A percentile compares a stretch with the other conserved stretches of the same genome.
phyloP scores from a whole-genome alignment of 768 basidiomycete species.

The Porphyrellus cyaneotinctus region DNA sequence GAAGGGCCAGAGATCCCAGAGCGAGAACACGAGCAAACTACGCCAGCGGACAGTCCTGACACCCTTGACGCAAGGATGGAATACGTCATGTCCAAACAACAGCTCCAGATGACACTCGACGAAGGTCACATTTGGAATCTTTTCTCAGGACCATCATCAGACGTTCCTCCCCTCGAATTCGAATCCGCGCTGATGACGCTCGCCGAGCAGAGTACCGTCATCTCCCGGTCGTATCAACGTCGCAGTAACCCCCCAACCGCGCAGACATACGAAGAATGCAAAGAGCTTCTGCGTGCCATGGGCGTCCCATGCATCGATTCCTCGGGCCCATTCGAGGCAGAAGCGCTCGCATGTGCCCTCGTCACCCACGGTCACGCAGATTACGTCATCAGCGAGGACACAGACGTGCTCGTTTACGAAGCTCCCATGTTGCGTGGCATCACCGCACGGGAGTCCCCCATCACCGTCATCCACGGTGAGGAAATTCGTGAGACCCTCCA shows the following conservation, averaged over 20 bases:
- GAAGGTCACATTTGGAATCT: slow-evolving; percentile 60
- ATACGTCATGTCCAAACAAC: slow-evolving; percentile 57
- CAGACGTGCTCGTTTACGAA: slow-evolving; percentile 79
- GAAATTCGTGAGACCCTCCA: slow-evolving; percentile 55
- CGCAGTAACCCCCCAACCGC: slow-evolving; percentile 58
- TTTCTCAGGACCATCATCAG: slow-evolving; percentile 26
- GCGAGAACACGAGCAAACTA: neutral
- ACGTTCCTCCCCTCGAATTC: slow-evolving; percentile 14
- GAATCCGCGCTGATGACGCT: slow-evolving; percentile 33
- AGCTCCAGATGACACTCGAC: slow-evolving; percentile 53
- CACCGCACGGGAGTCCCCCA: slow-evolving; percentile 53
- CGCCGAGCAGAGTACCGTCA: slow-evolving; percentile 46
- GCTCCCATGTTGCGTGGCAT: slow-evolving; percentile 80
- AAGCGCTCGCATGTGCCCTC: slow-evolving; percentile 78
- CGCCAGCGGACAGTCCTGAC: slow-evolving; percentile 14
- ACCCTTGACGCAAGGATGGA: slow-evolving; percentile 37
- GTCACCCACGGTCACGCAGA: slow-evolving; percentile 75
- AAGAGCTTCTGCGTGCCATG: slow-evolving; percentile 68
- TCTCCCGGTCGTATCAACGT: slow-evolving; percentile 64
- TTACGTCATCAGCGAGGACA: slow-evolving; percentile 89
- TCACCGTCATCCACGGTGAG: slow-evolving; percentile 60
- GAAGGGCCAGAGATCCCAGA: slow-evolving; percentile 13
- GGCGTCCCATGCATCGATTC: slow-evolving; percentile 77
- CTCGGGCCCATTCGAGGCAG: slow-evolving; percentile 72
- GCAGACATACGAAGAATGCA: slow-evolving; percentile 66